These are phyloP conservation scores for Suillus spraguei DNA, from an alignment of 768 basidiomycete species.

Conservation along the genomic window DNA sequence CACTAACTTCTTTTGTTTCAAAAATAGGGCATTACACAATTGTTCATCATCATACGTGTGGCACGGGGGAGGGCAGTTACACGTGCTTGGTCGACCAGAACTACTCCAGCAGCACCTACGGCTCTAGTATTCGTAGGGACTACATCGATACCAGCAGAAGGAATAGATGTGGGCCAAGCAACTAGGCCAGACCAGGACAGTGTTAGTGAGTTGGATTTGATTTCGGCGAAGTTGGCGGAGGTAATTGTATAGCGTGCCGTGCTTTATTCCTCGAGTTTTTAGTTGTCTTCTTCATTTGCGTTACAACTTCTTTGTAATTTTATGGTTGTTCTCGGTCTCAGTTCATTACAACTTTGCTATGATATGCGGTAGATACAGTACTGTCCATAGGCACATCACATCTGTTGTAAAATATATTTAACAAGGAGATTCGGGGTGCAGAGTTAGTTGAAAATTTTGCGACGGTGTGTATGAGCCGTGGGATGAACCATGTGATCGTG, in stretches of 20 bases:
- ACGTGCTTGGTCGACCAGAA: background rate
- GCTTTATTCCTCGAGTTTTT: background rate
- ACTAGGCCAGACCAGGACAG: background rate
- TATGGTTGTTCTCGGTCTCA: background rate
- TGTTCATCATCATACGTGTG: background rate
- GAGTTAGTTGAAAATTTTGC: too few species aligned
- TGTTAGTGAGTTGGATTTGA: background rate
- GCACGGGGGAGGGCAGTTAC: slow-evolving; percentile 3
- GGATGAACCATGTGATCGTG: slow-evolving; percentile 92
- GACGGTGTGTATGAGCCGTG: slow-evolving; percentile 48
- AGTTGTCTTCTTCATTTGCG: background rate
- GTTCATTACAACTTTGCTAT: too few species aligned
- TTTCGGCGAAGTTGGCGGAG: background rate
- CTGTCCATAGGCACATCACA: too few species aligned
- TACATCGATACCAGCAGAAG: background rate
- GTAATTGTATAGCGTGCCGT: background rate
- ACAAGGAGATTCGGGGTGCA: too few species aligned
- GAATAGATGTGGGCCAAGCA: background rate
- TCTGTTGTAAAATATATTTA: too few species aligned
- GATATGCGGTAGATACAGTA: too few species aligned
- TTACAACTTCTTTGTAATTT: background rate
- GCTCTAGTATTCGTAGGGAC: background rate
- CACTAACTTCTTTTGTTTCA: background rate
- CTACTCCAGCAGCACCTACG: background rate
- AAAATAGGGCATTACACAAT: background rate